phyloP scores from a whole-genome alignment of 2,329 filamentous ascomycete species.

The Penicillium sp. region DNA sequence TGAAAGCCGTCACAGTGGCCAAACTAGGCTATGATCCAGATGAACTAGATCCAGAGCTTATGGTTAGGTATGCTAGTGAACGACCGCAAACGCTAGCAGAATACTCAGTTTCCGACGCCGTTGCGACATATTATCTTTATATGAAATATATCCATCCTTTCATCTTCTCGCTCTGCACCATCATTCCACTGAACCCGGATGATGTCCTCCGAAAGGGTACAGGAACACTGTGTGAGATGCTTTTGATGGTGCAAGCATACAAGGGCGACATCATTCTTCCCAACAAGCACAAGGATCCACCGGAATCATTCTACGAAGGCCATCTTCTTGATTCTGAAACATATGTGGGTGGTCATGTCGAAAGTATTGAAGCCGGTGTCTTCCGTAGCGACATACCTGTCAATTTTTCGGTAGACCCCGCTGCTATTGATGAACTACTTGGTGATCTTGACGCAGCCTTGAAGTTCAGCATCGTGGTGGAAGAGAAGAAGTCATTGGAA shows the following conservation, averaged over 20 bases:
- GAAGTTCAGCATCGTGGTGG: conserved; percentile 78
- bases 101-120: conserved; percentile 97
- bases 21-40: conserved; percentile 98
- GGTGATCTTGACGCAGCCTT: conserved; percentile 82
- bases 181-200: conserved; percentile 87
- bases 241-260: conserved; percentile 98
- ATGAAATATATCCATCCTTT: conserved; percentile 99
- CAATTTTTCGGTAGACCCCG: conserved; percentile 85
- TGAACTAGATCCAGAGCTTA: conserved; percentile 93
- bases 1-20: conserved; percentile 96
- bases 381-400: conserved; percentile 94
- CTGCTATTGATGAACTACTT: conserved; percentile 84
- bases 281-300: conserved; percentile 89
- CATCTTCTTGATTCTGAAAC: conserved; percentile 96
- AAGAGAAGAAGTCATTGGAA: conserved; percentile 76
- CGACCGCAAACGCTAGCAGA: conserved; percentile 91
- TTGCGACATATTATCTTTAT: conserved; percentile 97
- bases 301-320: conserved; percentile 93
- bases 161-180: conserved; percentile 97
- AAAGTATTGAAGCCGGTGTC: conserved; percentile 97
- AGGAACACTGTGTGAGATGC: conserved; percentile 97
- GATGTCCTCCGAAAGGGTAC: conserved; percentile 93
- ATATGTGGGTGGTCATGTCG: conserved; percentile 96
- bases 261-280: conserved; percentile 86
- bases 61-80: conserved; percentile 85